phyloP scores from a whole-genome alignment of 441 rosid genomes.

The Aleurites moluccanus region DNA sequence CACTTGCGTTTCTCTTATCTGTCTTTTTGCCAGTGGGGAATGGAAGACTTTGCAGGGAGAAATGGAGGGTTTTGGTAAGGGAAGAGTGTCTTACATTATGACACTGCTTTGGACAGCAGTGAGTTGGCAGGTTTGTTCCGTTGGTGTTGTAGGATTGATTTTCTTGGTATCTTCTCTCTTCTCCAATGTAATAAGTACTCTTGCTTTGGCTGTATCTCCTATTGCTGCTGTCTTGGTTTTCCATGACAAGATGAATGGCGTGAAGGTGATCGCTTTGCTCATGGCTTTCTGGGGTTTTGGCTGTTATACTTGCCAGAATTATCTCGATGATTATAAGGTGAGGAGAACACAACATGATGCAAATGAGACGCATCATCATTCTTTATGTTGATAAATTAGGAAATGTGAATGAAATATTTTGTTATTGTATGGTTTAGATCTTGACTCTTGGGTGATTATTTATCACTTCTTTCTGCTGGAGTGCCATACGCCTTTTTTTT shows the following conservation, averaged over 20 bases:
- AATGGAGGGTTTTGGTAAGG: conserved; percentile 56
- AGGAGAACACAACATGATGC: conserved; percentile 35
- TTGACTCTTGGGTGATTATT: background rate
- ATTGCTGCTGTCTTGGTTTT: conserved; percentile 65
- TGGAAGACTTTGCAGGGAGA: conserved; percentile 75
- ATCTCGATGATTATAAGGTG: conserved; percentile 57
- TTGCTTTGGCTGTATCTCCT: conserved; percentile 80
- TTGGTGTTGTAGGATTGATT: conserved; percentile 92
- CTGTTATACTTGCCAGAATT: conserved; percentile 73
- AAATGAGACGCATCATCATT: conserved; percentile 24
- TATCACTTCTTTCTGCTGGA: background rate
- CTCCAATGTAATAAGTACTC: conserved; percentile 80
- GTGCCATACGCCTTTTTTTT: background rate
- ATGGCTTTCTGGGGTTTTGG: conserved; percentile 79
- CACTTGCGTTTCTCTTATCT: conserved; percentile 45
- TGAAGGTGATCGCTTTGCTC: conserved; percentile 72
- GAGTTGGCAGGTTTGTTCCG: conserved; percentile 84
- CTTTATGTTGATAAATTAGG: conserved; percentile 12
- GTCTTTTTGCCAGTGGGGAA: conserved; percentile 83
- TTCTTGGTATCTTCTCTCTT: conserved; percentile 83
- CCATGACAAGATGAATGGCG: conserved; percentile 76
- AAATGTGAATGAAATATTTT: background rate
- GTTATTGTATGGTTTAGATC: background rate
- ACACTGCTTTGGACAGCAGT: conserved; percentile 69
- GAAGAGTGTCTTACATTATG: conserved; percentile 61